Base-by-base conservation (phyloP, 805 yeast genomes). In the Candida quercuum region DNA sequence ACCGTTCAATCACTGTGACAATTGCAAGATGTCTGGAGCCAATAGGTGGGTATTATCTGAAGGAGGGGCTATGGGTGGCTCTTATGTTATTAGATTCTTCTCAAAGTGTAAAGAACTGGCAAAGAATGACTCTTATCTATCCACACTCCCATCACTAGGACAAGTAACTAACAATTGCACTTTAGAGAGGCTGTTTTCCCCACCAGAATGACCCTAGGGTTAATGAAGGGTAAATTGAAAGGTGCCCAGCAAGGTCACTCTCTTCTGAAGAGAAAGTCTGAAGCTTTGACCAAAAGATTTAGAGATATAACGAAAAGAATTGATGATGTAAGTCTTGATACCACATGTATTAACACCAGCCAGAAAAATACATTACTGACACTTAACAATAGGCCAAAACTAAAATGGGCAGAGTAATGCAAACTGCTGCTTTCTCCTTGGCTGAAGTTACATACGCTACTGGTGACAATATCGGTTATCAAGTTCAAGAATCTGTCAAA, bases 351-450 rank as follows among this genome's bases (percentile, higher is more conserved):
- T n/a, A n/a, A n/a, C n/a, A 25, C 13, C 30, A n/a, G 2, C 21
- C 6, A 10, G 4, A 4, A 16, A 7, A 9, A 11, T 24, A 39
- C 46, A n/a, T n/a, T n/a, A n/a, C n/a, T n/a, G n/a, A n/a, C n/a
- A n/a, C n/a, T n/a, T 42, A 41, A 39, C 41, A 11, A 20, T 23
- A 61, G 58, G 81, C 98, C 31, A 91, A 91, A 66, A 77, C 91
- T 52, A 93, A 91, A 69, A 91, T 93, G 98, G 99, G 98, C 35
- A 74, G 91, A 47, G 96, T 91, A 31, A 91, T 91, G 98, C 98
- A 93, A 60, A 85, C 95, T 0, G 99, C 99, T 2, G 94, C 98
- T 1, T 91, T 91, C 61, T 89, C 98, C 7, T 72, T 91, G 52
- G 98, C 98, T 3, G 99, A 91, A 61, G 98, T 91, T 33, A 82